A percentile compares a stretch with the other conserved stretches of the same genome.
phyloP scores from a whole-genome alignment of 768 basidiomycete species.

The Trametes coccinea region DNA sequence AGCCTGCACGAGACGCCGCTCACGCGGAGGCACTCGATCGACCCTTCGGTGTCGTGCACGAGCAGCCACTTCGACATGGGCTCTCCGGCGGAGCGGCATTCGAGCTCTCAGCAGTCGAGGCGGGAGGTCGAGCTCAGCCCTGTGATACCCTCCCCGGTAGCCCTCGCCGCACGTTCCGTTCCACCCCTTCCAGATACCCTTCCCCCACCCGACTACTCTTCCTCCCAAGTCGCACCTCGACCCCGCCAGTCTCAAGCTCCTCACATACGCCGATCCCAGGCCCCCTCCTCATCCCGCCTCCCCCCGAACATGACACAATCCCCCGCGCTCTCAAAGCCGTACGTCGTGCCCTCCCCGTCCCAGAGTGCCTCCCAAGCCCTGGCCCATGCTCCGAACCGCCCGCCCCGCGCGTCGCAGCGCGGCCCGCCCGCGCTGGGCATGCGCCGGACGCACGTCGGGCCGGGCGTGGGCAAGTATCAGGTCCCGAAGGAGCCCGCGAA shows the following conservation, averaged over 20 bases:
- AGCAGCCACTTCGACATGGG: background rate
- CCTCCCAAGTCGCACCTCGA: background rate
- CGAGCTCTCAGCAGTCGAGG: background rate
- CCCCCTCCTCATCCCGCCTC: background rate
- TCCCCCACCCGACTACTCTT: background rate
- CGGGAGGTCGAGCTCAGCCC: background rate
- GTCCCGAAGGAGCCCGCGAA: slow-evolving; percentile 1
- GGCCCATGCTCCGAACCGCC: background rate
- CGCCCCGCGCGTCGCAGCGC: background rate
- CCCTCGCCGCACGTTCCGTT: background rate
- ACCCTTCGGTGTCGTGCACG: background rate
- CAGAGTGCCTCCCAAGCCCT: background rate
- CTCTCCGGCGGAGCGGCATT: background rate
- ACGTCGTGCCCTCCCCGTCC: background rate
- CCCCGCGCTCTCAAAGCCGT: slow-evolving; percentile 4
- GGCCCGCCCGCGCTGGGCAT: slow-evolving; percentile 6
- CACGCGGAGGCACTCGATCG: background rate
- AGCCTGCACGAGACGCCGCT: background rate
- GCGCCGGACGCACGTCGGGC: background rate
- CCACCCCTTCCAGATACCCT: background rate
- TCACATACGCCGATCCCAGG: background rate
- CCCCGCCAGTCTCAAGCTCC: background rate
- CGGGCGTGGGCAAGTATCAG: background rate
- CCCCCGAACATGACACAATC: background rate
- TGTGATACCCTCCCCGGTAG: background rate